A percentile compares a stretch with the other conserved stretches of the same genome.
These are phyloP conservation scores for Hyphochytrium catenoides DNA, from an alignment of 352 stramenopile species.

Conservation along the genomic window DNA sequence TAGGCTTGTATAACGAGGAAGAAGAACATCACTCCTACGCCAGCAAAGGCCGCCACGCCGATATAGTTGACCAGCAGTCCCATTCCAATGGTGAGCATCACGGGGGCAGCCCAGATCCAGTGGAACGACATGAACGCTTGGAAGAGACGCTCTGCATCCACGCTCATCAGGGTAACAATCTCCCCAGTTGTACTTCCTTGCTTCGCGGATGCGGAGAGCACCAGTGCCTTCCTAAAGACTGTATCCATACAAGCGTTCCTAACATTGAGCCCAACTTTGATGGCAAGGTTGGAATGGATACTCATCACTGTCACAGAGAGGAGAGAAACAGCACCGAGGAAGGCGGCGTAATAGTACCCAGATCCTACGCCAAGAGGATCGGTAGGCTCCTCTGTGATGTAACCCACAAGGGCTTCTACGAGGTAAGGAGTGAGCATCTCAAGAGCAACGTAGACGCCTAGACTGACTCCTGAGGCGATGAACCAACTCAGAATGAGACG, in stretches of 20 bases:
- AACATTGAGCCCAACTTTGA: conserved; percentile 19
- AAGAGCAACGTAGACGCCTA: too few species aligned
- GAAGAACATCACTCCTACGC: conserved; percentile 25
- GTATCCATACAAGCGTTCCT: conserved; percentile 28
- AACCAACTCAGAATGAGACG: too few species aligned
- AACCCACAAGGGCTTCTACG: too few species aligned
- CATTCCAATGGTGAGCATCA: conserved; percentile 27
- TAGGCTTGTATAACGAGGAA: too few species aligned
- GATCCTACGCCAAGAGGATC: conserved; percentile 21
- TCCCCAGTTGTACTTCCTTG: conserved; percentile 12
- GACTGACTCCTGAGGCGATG: too few species aligned
- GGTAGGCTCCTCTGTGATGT: too few species aligned
- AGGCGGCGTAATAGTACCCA: conserved; percentile 18
- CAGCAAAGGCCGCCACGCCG: conserved; percentile 21
- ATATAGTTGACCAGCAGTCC: conserved; percentile 24
- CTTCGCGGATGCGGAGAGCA: conserved; percentile 12
- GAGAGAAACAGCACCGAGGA: conserved; percentile 17
- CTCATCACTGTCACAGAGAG: conserved; percentile 19
- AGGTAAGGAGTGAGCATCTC: too few species aligned
- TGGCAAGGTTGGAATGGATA: conserved; percentile 20
- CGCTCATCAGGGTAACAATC: conserved; percentile 18
- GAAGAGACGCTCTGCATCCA: conserved; percentile 19
- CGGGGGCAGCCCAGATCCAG: conserved; percentile 26
- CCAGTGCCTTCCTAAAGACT: conserved; percentile 27
- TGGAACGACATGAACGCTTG: too few species aligned